Evolutionary conservation across 208 protist species (phyloP), one percentile per base, ranked within the genome.

Genomic region (Angomonas ambiguus): DNA sequence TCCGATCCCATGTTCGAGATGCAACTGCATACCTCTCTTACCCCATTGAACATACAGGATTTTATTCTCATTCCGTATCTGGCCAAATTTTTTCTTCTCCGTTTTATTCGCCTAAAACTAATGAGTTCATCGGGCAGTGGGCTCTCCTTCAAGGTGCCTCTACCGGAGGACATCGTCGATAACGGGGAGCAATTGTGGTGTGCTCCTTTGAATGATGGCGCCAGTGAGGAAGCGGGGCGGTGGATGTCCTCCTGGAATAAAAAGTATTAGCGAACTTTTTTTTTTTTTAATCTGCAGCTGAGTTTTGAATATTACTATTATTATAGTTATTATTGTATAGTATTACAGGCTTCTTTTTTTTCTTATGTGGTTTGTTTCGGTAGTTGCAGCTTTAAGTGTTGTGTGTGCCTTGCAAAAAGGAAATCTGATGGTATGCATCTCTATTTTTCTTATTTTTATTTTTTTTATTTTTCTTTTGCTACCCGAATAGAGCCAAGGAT

Each of bases 1-100:
- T 95, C 89, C 0, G 87, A 95, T 45, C 89, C 89, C 5, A 70
- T 74, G 38, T 95, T 95, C 55, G 83, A 88, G 51, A 74, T 92
- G 48, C 67, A 79, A 60, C 64, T 95, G 48, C 74, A 79, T 45
- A 89, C 86, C 0, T 77, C 76, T 13, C 62, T 93, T 20, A 89
- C 77, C 42, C 82, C 71, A 13, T 79, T 86, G 28, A 65, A 69
- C 25, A 85, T 95, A 51, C 72, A 66, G 30, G 77, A 93, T 56
- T 90, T 83, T 45, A 93, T 95, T 57, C 67, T 87, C 18, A 38
- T 93, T 2, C 82, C 86, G 1, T 63, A 85, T 20, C 62, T 89
- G 27, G 56, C 72, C 13, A 91, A 93, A 62, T 82, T 81, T 42
- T 76, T 88, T 20, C 48, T 93, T 0, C 74, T 95, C 16, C 85